A percentile compares a stretch with the other conserved stretches of the same genome.
Evolutionary conservation across 2,329 filamentous ascomycete genomes (phyloP).

Genomic region (Trichoderma semiorbis): DNA sequence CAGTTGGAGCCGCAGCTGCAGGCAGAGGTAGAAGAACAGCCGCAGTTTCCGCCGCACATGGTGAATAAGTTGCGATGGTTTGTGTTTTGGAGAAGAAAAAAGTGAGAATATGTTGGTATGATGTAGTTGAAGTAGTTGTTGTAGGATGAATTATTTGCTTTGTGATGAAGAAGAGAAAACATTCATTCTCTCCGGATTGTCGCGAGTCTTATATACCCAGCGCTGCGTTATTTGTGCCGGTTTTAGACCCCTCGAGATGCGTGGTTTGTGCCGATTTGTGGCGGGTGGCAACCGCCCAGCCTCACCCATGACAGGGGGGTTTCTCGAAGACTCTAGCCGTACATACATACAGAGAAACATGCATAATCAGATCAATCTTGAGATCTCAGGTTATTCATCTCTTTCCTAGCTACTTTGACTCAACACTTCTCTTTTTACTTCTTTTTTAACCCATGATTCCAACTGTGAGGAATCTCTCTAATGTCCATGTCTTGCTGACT

Average conservation of each 20-base stretch:
- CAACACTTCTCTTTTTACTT: background rate
- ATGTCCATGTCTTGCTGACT: background rate
- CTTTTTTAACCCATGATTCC: background rate
- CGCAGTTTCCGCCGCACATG: slow-evolving; percentile 36
- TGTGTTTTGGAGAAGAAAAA: background rate
- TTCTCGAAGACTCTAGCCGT: background rate
- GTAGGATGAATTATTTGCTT: background rate
- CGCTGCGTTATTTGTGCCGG: slow-evolving; percentile 4
- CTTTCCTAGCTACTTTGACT: background rate
- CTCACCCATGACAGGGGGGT: background rate
- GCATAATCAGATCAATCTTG: background rate
- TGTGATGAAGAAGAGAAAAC: background rate
- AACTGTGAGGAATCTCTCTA: background rate
- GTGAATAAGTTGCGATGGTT: slow-evolving; percentile 23
- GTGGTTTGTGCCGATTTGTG: slow-evolving; percentile 19
- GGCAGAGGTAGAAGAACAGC: slow-evolving; percentile 33
- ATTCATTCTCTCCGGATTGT: background rate
- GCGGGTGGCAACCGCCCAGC: background rate
- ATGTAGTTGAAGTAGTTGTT: background rate
- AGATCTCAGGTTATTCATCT: background rate
- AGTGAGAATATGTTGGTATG: background rate
- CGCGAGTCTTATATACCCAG: slow-evolving; percentile 14
- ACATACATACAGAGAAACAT: background rate
- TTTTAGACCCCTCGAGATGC: background rate
- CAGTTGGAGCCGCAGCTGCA: slow-evolving; percentile 39